Base-by-base conservation (phyloP, 805 yeast genomes). In the Wickerhamomyces chaumierensis region DNA sequence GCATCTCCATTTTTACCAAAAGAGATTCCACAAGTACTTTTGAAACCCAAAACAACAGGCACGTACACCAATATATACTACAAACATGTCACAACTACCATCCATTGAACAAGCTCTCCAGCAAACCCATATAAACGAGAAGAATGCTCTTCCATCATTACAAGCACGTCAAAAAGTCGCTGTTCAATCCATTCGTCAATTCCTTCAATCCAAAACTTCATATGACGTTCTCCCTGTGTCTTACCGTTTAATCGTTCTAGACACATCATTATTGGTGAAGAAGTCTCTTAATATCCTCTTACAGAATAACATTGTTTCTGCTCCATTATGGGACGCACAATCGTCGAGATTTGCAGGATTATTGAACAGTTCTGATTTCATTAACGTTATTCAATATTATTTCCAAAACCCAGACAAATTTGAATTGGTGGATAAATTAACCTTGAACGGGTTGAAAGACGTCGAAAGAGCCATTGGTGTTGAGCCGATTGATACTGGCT, bases 211-310 rank as follows among this genome's bases (percentile, higher is more conserved):
- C 36, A 90, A 90, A 57, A 88, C 95, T 0, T 86, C 96, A 1
- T 92, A 92, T 58, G 99, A 92, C 53, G 98, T 92, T 18, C 68
- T 92, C 33, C 98, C 99, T 2, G 97, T 92, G 28, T 81, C 94
- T 17, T 92, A 90, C 58, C 69, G 96, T 49, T 69, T 92, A 52
- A 82, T 92, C 40, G 97, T 92, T 35, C 74, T 92, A 51, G 99
- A 92, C 57, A 88, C 97, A 2, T 76, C 95, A 5, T 65, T 92
- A 36, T 64, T 86, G 40, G 94, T 92, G 31, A 88, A 90, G 61
- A 86, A 90, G 56, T 83, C 96, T 4, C 68, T 92, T 53, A 87
- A 86, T 47, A 88, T 94, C 21, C 63, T 92, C 43, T 66, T 92
- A 38, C 97, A 92, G 56, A 92, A 92, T 59, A 84, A 85, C 56